Conservation (phyloP, 768 basidiomycete genomes). For the Russula virescens region DNA sequence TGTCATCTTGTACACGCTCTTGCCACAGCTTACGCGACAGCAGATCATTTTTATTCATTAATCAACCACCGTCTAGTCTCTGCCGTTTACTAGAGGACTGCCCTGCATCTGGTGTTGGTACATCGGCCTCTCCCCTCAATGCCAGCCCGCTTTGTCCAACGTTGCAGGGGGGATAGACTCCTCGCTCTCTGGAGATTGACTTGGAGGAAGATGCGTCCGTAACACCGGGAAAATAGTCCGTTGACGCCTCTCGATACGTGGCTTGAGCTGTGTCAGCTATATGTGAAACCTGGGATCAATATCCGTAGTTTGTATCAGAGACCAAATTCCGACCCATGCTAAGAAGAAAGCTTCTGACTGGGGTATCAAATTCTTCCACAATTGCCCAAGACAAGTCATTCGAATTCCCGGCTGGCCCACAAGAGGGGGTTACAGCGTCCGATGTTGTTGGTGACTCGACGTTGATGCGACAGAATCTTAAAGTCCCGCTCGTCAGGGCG, state of each 20-base stretch:
- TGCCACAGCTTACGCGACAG: too few relatives aligned
- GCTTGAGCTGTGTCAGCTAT: background rate
- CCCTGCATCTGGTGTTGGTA: background rate
- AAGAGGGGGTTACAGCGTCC: background rate
- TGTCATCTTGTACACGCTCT: too few relatives aligned
- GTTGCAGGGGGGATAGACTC: background rate
- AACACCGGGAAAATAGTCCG: constrained; percentile 9
- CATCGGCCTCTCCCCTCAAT: constrained; percentile 1
- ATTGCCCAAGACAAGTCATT: constrained; percentile 24
- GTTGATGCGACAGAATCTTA: constrained; percentile 36
- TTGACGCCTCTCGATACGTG: constrained; percentile 6
- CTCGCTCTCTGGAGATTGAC: background rate
- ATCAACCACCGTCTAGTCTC: constrained; percentile 9
- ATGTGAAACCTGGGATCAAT: constrained; percentile 7
- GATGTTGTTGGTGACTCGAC: background rate
- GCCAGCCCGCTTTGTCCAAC: background rate
- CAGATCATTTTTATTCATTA: too few relatives aligned
- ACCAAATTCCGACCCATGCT: background rate
- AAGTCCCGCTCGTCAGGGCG: constrained; percentile 41
- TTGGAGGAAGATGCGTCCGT: background rate
- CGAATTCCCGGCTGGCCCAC: background rate
- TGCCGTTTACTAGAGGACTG: constrained; percentile 6
- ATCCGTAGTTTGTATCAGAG: constrained; percentile 1
- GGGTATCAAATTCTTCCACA: constrained; percentile 14
- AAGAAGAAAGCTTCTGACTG: constrained; percentile 16